Evolutionary conservation across 2,329 filamentous ascomycete species (phyloP).

Genomic region (Fusarium sp.): DNA sequence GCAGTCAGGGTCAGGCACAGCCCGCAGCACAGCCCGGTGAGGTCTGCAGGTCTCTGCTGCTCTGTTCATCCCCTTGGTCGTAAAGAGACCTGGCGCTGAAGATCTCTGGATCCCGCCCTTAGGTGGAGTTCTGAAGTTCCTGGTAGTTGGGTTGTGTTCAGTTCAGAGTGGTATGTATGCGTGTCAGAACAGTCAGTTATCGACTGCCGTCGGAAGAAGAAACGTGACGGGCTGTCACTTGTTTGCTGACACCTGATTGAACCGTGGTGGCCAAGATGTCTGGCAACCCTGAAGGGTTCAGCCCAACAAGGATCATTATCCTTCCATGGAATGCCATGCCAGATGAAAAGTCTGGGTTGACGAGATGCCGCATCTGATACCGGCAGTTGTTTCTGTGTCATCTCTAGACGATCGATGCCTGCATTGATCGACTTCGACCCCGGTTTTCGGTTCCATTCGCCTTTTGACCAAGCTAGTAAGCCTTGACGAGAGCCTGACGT

Average conservation of each 20-base stretch:
- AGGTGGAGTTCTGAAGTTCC: background rate
- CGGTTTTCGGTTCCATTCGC: background rate
- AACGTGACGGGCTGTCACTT: background rate
- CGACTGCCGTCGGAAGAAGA: background rate
- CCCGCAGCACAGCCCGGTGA: background rate
- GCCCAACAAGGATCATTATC: background rate
- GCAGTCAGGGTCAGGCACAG: background rate
- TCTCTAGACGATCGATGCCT: background rate
- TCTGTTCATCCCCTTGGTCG: background rate
- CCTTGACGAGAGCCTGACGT: constrained; percentile 2
- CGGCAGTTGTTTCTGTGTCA: background rate
- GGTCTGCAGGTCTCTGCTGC: background rate
- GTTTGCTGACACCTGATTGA: background rate
- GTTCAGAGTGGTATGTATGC: background rate
- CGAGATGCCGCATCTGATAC: background rate
- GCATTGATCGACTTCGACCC: background rate
- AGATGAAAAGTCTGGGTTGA: background rate
- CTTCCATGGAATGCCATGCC: background rate
- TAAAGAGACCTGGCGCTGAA: background rate
- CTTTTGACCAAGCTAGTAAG: background rate
- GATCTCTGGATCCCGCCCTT: background rate
- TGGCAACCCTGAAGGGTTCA: background rate
- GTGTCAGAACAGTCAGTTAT: background rate
- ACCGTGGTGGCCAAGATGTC: background rate
- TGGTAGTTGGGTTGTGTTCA: background rate